These are phyloP conservation scores for Chlamydomonas asymmetrica DNA, from an alignment of 139 green algal species.

Conservation along the genomic window DNA sequence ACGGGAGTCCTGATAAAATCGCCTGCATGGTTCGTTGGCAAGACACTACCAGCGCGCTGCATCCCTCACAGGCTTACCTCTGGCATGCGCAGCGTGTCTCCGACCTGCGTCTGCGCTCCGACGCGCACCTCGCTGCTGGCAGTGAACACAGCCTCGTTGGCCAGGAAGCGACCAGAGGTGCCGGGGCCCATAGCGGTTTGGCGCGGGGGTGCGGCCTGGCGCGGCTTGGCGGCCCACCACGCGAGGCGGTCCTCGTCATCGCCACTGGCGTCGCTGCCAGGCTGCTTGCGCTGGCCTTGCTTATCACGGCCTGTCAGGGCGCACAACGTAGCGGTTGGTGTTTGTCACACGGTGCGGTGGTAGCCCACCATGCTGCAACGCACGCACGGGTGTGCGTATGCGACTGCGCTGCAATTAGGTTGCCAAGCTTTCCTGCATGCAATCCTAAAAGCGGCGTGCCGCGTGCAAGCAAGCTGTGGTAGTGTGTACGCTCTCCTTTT, in stretches of 20 bases:
- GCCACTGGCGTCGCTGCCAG: not conserved
- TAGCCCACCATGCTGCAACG: too few species aligned
- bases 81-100: not conserved
- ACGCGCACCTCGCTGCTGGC: slow-evolving; percentile 9
- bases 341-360: too few species aligned
- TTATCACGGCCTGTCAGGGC: too few species aligned
- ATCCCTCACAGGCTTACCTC: not conserved
- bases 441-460: too few species aligned
- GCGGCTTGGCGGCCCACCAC: slow-evolving; percentile 20
- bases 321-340: too few species aligned
- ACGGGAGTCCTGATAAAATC: not conserved
- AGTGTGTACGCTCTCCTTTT: too few species aligned
- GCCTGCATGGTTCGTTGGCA: not conserved
- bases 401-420: too few species aligned
- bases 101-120: not conserved
- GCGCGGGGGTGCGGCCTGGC: slow-evolving; percentile 14
- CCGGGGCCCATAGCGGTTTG: slow-evolving; percentile 1
- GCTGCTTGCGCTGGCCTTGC: too few species aligned
- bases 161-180: slow-evolving; percentile 18
- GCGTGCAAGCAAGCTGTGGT: too few species aligned
- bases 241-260: not conserved
- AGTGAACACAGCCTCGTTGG: slow-evolving; percentile 24
- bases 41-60: not conserved
- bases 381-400: too few species aligned
- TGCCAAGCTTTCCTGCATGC: too few species aligned